These are phyloP conservation scores for Fistulifera pelliculosa DNA, from an alignment of 108 stramenopile species.

Conservation along the genomic window DNA sequence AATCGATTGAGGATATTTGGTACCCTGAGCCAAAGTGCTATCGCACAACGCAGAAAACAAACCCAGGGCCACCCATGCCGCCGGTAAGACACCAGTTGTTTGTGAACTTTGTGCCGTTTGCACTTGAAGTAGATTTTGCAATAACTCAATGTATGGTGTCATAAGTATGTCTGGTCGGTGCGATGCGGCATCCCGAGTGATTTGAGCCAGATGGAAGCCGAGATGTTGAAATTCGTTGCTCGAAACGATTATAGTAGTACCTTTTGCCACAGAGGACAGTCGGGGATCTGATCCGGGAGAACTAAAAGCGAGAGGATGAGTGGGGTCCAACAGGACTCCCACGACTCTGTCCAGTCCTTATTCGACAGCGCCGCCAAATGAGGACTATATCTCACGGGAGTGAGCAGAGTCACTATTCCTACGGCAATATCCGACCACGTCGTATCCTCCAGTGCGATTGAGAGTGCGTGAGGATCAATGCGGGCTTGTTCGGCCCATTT, in stretches of 20 bases:
- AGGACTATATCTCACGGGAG: not conserved
- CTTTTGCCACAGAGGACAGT: not conserved
- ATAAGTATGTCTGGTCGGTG: not conserved
- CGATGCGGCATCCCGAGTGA: slow-evolving; percentile 11
- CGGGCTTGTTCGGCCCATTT: slow-evolving; percentile 1
- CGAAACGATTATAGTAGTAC: not conserved
- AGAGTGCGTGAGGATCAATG: slow-evolving; percentile 14
- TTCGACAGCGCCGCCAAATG: slow-evolving; percentile 1
- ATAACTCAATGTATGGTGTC: slow-evolving; percentile 1
- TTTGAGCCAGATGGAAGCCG: slow-evolving; percentile 10
- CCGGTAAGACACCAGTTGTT: slow-evolving; percentile 2
- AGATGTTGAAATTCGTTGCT: slow-evolving; percentile 5
- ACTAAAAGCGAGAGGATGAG: too few relatives aligned
- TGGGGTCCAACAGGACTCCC: not conserved
- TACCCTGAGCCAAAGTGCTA: too few relatives aligned
- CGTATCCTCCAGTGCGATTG: not conserved
- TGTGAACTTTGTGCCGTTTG: slow-evolving; percentile 4
- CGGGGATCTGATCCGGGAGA: too few relatives aligned
- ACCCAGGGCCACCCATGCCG: slow-evolving; percentile 12
- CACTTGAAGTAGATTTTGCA: slow-evolving; percentile 11
- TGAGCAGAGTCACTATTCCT: not conserved
- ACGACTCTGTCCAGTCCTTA: not conserved
- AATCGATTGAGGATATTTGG: too few relatives aligned
- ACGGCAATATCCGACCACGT: slow-evolving; percentile 5
- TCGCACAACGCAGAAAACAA: slow-evolving; percentile 12